phyloP scores from a whole-genome alignment of 768 basidiomycete genomes.

The Lactifluus subvellereus region DNA sequence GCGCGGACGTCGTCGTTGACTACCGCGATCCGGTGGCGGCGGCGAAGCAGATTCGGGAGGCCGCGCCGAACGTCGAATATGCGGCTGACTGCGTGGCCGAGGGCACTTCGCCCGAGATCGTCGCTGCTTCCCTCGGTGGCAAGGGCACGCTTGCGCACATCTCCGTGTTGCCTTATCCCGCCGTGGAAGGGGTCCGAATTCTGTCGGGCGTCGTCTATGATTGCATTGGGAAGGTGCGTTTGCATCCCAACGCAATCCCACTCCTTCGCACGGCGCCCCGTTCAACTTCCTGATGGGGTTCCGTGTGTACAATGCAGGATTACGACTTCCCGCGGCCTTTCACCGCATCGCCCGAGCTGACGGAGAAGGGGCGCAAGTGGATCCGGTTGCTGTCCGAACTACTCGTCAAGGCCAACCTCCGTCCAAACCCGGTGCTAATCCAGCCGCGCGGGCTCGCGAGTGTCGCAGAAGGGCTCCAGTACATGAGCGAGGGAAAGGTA shows the following conservation, averaged over 20 bases:
- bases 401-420: slow-evolving; percentile 9
- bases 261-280: background rate
- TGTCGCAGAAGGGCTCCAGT: slow-evolving; percentile 15
- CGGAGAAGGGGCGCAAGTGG: background rate
- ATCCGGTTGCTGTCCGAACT: slow-evolving; percentile 8
- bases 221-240: slow-evolving; percentile 11
- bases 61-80: background rate
- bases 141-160: slow-evolving; percentile 2
- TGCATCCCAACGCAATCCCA: no score
- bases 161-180: background rate
- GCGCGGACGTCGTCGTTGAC: slow-evolving; percentile 34
- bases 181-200: background rate
- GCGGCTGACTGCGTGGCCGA: slow-evolving; percentile 5
- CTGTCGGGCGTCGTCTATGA: background rate
- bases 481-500: slow-evolving; percentile 22
- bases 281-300: background rate
- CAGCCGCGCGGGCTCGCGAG: slow-evolving; percentile 19
- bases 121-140: background rate
- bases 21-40: slow-evolving; percentile 22
- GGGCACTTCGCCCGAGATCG: background rate
- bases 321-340: slow-evolving; percentile 5
- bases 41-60: slow-evolving; percentile 16
- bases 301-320: background rate
- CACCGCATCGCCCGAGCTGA: slow-evolving; percentile 5
- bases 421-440: slow-evolving; percentile 14